Evolutionary conservation across 345 rosid species (phyloP).

Genomic region (Cardamine chenopodiifolia): DNA sequence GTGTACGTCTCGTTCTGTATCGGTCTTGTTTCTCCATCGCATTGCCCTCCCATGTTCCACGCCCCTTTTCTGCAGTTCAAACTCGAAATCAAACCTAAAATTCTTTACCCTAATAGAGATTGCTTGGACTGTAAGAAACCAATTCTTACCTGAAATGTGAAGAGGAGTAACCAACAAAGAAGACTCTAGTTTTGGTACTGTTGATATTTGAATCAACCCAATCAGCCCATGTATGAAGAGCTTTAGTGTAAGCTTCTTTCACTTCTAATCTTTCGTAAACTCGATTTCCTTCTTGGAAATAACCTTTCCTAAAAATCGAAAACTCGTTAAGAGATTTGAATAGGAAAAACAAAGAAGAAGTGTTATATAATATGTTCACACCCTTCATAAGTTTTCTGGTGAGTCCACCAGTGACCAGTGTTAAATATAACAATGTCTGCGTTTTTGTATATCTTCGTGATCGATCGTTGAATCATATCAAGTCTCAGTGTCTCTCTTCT

Average conservation of each 20-base stretch:
- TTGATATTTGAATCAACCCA: conserved; percentile 72
- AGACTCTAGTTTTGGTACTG: conserved; percentile 56
- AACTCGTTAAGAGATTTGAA: not conserved
- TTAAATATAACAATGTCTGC: conserved; percentile 71
- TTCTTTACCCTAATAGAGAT: not conserved
- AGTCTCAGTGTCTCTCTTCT: conserved; percentile 56
- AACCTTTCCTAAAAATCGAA: conserved; percentile 49
- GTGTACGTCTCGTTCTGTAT: conserved; percentile 47
- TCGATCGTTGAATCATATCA: conserved; percentile 50
- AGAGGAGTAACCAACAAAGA: conserved; percentile 79
- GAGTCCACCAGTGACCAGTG: conserved; percentile 84
- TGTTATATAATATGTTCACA: conserved; percentile 11
- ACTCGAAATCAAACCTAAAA: not conserved
- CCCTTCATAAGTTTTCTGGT: conserved; percentile 57
- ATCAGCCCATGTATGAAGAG: conserved; percentile 70
- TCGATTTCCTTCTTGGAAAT: conserved; percentile 71
- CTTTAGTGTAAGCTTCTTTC: conserved; percentile 64
- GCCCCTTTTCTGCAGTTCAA: conserved; percentile 54
- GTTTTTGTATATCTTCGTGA: conserved; percentile 41
- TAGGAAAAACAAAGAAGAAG: not conserved
- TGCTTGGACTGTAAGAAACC: too few relatives aligned
- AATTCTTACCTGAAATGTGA: conserved; percentile 61
- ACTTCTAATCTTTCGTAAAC: conserved; percentile 55
- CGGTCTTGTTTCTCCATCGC: conserved; percentile 55
- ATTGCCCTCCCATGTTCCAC: conserved; percentile 62